These are phyloP conservation scores for Conticribra weissflogii DNA, from an alignment of 108 stramenopile genomes.

Conservation along the genomic window DNA sequence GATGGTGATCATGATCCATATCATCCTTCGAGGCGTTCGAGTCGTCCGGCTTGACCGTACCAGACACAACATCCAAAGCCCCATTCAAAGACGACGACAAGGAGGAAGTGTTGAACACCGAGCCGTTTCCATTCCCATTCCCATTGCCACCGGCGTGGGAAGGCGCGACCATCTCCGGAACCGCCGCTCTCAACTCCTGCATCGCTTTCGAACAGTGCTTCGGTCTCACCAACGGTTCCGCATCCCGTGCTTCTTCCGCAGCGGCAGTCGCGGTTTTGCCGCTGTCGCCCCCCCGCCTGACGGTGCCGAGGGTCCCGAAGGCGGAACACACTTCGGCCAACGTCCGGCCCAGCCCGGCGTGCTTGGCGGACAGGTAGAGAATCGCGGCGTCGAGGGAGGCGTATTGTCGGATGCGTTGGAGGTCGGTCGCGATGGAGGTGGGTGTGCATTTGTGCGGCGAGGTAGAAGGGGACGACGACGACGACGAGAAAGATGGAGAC, in stretches of 20 bases:
- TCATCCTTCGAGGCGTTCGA: neutral
- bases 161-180: slow-evolving; percentile 16
- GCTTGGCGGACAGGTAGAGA: slow-evolving; percentile 30
- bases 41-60: too few relatives aligned
- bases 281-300: too few relatives aligned
- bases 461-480: neutral
- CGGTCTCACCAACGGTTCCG: slow-evolving; percentile 36
- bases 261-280: too few relatives aligned
- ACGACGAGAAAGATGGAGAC: too few relatives aligned
- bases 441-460: neutral
- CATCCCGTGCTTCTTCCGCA: neutral
- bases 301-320: slow-evolving; percentile 24
- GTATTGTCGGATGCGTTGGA: slow-evolving; percentile 42
- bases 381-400: slow-evolving; percentile 36
- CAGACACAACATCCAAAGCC: too few relatives aligned
- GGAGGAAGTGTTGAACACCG: neutral
- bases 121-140: neutral
- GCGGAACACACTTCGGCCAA: slow-evolving; percentile 39
- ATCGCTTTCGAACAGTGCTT: slow-evolving; percentile 44
- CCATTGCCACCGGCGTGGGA: neutral
- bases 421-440: slow-evolving; percentile 5
- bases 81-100: neutral
- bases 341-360: slow-evolving; percentile 31
- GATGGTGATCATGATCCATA: neutral
- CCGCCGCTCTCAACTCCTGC: slow-evolving; percentile 32